Evolutionary conservation across 768 basidiomycete genomes (phyloP).

Genomic region (Podaxis sp.): DNA sequence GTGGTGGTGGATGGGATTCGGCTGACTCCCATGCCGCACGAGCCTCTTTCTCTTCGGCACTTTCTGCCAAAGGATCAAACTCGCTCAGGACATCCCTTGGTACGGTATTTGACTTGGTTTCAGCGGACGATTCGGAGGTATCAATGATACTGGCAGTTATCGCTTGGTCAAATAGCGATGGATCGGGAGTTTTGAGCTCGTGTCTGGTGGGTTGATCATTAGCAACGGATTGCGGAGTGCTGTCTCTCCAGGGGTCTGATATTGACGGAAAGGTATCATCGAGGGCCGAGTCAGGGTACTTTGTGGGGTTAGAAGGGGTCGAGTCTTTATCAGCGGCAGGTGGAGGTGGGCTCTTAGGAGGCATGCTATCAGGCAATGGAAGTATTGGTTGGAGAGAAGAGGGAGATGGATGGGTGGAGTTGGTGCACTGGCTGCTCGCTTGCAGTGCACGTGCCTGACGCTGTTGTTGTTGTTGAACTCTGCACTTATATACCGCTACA

Average conservation of each 20-base stretch:
- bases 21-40: conserved; percentile 61
- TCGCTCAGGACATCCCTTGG: conserved; percentile 48
- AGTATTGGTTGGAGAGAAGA: not conserved
- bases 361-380: not conserved
- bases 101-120: conserved; percentile 13
- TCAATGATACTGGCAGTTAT: conserved; percentile 33
- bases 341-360: not conserved
- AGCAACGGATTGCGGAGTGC: conserved; percentile 17
- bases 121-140: conserved; percentile 18
- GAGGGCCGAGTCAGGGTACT: not conserved
- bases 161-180: conserved; percentile 35
- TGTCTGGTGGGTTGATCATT: conserved; percentile 12
- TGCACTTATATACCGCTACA: too few species aligned
- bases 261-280: conserved; percentile 20
- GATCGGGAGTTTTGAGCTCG: conserved; percentile 36
- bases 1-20: conserved; percentile 52
- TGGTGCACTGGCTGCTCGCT: not conserved
- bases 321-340: not conserved
- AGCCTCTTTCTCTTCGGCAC: conserved; percentile 53
- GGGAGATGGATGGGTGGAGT: not conserved
- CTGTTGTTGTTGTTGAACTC: too few species aligned
- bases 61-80: conserved; percentile 61
- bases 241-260: conserved; percentile 37
- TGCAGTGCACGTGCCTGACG: conserved; percentile 11
- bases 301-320: not conserved